These are phyloP conservation scores for Blastomyces percursus DNA, from an alignment of 2,329 filamentous ascomycete genomes.

Conservation along the genomic window DNA sequence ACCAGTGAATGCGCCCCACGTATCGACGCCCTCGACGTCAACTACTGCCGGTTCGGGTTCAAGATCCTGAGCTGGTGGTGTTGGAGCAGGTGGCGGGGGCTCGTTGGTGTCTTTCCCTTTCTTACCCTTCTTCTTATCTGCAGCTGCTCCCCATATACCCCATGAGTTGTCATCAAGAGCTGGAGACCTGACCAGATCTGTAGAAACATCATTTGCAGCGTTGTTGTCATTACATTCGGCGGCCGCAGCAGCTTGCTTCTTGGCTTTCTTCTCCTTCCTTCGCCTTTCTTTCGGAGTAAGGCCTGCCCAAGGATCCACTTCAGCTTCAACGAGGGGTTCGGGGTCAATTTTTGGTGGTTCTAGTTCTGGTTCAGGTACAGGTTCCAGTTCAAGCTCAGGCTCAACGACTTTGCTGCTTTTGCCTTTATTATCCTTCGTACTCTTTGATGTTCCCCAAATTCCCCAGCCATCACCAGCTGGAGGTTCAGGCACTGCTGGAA, in stretches of 20 bases:
- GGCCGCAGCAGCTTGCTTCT: slow-evolving; percentile 33
- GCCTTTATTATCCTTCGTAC: slow-evolving; percentile 30
- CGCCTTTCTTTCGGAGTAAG: slow-evolving; percentile 38
- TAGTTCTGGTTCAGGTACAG: slow-evolving; percentile 15
- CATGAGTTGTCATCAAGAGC: slow-evolving; percentile 18
- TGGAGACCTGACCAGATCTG: slow-evolving; percentile 11
- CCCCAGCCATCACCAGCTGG: slow-evolving; percentile 21
- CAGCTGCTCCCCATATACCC: slow-evolving; percentile 27
- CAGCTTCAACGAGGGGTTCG: slow-evolving; percentile 19
- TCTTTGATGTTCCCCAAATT: slow-evolving; percentile 25
- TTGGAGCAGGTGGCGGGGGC: slow-evolving; percentile 39
- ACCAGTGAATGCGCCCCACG: slow-evolving; percentile 29
- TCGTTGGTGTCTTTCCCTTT: slow-evolving; percentile 36
- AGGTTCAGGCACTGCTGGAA: slow-evolving; percentile 15
- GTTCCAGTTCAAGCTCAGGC: slow-evolving; percentile 7
- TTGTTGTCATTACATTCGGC: slow-evolving; percentile 17
- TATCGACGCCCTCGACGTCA: slow-evolving; percentile 25
- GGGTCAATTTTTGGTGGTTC: slow-evolving; percentile 16
- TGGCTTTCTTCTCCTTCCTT: slow-evolving; percentile 37
- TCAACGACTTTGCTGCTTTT: slow-evolving; percentile 20
- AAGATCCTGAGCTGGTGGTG: slow-evolving; percentile 36
- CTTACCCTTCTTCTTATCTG: slow-evolving; percentile 40
- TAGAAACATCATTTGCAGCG: slow-evolving; percentile 17
- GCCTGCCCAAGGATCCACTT: slow-evolving; percentile 24
- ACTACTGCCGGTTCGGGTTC: slow-evolving; percentile 28